Conservation (phyloP, 345 rosid species). For the Sisymbrium irio region DNA sequence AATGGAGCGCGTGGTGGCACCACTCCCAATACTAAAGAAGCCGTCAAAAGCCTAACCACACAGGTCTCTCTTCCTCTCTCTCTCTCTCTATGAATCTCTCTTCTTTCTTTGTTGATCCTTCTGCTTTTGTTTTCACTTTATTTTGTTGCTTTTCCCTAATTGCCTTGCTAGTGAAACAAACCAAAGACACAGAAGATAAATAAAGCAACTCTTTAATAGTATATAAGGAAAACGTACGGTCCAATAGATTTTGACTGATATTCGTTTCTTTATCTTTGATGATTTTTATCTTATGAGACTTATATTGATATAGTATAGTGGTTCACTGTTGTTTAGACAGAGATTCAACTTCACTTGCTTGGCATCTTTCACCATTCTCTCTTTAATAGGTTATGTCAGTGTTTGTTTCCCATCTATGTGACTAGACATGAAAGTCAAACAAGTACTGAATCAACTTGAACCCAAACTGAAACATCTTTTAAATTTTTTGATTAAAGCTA, state of each 20-base stretch:
- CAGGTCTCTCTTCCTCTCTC: constrained; percentile 53
- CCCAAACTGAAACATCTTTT: not conserved
- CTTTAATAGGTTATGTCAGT: constrained; percentile 27
- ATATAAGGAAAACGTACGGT: constrained; percentile 3
- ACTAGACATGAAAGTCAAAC: constrained; percentile 31
- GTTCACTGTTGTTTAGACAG: constrained; percentile 23
- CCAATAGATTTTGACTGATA: not conserved
- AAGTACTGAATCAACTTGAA: constrained; percentile 1
- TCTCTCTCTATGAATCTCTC: constrained; percentile 2
- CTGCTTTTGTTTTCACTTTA: constrained; percentile 15
- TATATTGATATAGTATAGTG: not conserved
- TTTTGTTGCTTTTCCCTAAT: constrained; percentile 17
- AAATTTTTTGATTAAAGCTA: constrained; percentile 13
- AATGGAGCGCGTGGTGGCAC: constrained; percentile 69
- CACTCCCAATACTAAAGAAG: constrained; percentile 84
- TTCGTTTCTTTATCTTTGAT: constrained; percentile 17
- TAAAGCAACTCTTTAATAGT: constrained; percentile 25
- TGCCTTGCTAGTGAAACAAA: constrained; percentile 41
- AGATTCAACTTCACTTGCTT: constrained; percentile 22
- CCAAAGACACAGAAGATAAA: constrained; percentile 33
- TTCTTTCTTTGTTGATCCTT: constrained; percentile 23
- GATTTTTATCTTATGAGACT: not conserved
- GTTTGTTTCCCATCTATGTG: constrained; percentile 23
- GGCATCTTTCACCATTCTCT: constrained; percentile 30
- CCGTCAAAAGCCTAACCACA: constrained; percentile 98